These are phyloP conservation scores for Stentor coeruleus DNA, from an alignment of 73 alveolate species.

Conservation along the genomic window DNA sequence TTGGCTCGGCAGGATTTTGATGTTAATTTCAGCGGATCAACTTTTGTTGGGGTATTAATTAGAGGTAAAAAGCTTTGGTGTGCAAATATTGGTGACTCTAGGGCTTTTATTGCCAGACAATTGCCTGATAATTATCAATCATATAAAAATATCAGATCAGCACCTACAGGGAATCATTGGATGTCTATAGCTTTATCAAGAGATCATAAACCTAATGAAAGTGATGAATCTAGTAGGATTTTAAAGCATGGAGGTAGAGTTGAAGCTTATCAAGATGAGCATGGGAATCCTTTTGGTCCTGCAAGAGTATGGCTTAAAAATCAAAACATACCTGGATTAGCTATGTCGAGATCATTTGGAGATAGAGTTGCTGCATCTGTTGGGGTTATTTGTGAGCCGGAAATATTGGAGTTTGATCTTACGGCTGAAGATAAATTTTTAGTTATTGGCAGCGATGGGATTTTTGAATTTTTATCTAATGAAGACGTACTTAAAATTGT, in stretches of 20 bases:
- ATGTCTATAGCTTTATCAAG: conserved; percentile 40
- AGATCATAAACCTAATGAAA: conserved; percentile 56
- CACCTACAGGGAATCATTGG: conserved; percentile 8
- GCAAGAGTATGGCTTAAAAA: conserved; percentile 67
- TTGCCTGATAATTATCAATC: conserved; percentile 28
- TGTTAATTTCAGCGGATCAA: conserved; percentile 27
- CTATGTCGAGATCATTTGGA: conserved; percentile 96
- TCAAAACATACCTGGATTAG: conserved; percentile 85
- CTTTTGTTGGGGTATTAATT: conserved; percentile 26
- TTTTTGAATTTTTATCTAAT: conserved; percentile 56
- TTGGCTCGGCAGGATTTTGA: conserved; percentile 2
- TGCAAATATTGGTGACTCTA: conserved; percentile 50
- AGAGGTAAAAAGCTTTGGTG: conserved; percentile 34
- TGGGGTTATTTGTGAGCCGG: conserved; percentile 83
- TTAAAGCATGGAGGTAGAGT: conserved; percentile 59
- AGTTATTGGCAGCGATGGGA: conserved; percentile 71
- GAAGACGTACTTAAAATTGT: conserved; percentile 34
- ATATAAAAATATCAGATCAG: conserved; percentile 32
- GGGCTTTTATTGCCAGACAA: conserved; percentile 38
- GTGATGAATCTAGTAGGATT: conserved; percentile 52
- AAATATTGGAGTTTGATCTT: conserved; percentile 43
- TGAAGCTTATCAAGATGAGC: conserved; percentile 59
- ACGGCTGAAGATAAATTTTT: conserved; percentile 45
- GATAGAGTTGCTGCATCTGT: conserved; percentile 80
- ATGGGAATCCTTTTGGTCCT: conserved; percentile 69